These are phyloP conservation scores for Chaetomium sp. DNA, from an alignment of 2,329 filamentous ascomycete genomes.

Conservation along the genomic window DNA sequence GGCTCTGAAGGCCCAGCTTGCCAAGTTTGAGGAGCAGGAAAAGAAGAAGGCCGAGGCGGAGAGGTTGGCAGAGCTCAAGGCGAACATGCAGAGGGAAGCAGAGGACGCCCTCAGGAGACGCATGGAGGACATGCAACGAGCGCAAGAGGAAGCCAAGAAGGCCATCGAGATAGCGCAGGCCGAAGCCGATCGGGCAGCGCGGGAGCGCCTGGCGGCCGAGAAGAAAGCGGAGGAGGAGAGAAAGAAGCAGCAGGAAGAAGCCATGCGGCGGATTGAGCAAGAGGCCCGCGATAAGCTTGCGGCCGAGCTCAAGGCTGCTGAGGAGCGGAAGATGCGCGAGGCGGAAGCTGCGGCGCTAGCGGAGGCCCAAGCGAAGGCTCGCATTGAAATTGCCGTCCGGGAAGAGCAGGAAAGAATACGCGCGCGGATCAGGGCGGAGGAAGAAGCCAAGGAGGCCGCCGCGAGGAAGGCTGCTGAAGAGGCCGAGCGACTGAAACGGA, in stretches of 20 bases:
- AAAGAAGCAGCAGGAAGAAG: slow-evolving; percentile 28
- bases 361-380: slow-evolving; percentile 35
- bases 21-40: slow-evolving; percentile 40
- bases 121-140: slow-evolving; percentile 22
- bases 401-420: slow-evolving; percentile 44
- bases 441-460: slow-evolving; percentile 42
- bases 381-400: slow-evolving; percentile 38
- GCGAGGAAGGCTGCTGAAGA: slow-evolving; percentile 42
- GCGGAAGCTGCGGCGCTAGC: slow-evolving; percentile 23
- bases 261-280: slow-evolving; percentile 24
- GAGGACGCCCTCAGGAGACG: slow-evolving; percentile 18
- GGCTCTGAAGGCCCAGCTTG: slow-evolving; percentile 54
- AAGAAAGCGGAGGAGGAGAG: slow-evolving; percentile 33
- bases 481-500: slow-evolving; percentile 31
- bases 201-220: slow-evolving; percentile 35
- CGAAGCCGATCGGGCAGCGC: slow-evolving; percentile 41
- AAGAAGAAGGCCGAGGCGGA: slow-evolving; percentile 36
- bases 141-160: slow-evolving; percentile 40
- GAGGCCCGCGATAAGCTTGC: slow-evolving; percentile 35
- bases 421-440: slow-evolving; percentile 35
- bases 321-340: slow-evolving; percentile 36
- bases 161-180: slow-evolving; percentile 42
- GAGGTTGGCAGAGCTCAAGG: slow-evolving; percentile 35
- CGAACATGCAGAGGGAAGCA: slow-evolving; percentile 31
- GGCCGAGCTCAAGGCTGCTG: slow-evolving; percentile 31